A percentile compares a stretch with the other conserved stretches of the same genome.
These are phyloP conservation scores for Pseudevernia furfuracea DNA, from an alignment of 495 filamentous ascomycete genomes.

Conservation along the genomic window DNA sequence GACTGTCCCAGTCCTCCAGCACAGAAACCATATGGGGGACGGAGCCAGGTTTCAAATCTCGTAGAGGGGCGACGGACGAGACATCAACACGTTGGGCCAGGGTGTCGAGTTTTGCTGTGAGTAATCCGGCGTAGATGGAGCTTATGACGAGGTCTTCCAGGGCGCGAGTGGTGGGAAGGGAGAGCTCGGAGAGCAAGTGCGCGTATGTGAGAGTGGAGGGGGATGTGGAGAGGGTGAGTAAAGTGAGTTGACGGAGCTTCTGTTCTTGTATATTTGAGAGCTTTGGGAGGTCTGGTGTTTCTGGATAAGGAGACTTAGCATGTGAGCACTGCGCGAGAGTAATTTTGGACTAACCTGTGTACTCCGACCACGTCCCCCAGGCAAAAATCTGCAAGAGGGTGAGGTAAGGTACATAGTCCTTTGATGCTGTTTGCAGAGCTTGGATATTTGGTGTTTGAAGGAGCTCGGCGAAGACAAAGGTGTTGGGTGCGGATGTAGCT, in stretches of 20 bases:
- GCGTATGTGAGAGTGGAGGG: conserved; percentile 60
- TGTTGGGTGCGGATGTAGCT: conserved; percentile 79
- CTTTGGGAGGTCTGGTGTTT: conserved; percentile 53
- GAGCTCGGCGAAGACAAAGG: conserved; percentile 91
- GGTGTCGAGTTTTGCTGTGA: conserved; percentile 63
- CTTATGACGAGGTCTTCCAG: conserved; percentile 88
- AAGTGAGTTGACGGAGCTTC: conserved; percentile 86
- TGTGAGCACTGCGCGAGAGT: background rate
- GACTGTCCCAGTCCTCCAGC: conserved; percentile 64
- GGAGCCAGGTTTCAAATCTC: conserved; percentile 67
- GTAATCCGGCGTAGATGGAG: conserved; percentile 76
- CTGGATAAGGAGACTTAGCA: conserved; percentile 27
- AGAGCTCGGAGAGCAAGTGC: conserved; percentile 56
- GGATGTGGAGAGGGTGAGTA: conserved; percentile 64
- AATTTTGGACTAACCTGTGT: conserved; percentile 47
- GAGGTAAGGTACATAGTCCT: conserved; percentile 51
- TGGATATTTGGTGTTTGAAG: conserved; percentile 77
- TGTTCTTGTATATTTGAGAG: conserved; percentile 65
- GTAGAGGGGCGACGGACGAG: conserved; percentile 70
- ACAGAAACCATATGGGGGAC: conserved; percentile 57
- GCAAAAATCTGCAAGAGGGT: conserved; percentile 84
- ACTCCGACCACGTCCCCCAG: conserved; percentile 80
- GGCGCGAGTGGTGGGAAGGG: conserved; percentile 55
- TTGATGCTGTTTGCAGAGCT: conserved; percentile 47
- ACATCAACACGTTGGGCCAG: conserved; percentile 62